Evolutionary conservation across 108 stramenopile species (phyloP), one percentile per base, ranked within the genome.

Genomic region (Fragilaria radians): DNA sequence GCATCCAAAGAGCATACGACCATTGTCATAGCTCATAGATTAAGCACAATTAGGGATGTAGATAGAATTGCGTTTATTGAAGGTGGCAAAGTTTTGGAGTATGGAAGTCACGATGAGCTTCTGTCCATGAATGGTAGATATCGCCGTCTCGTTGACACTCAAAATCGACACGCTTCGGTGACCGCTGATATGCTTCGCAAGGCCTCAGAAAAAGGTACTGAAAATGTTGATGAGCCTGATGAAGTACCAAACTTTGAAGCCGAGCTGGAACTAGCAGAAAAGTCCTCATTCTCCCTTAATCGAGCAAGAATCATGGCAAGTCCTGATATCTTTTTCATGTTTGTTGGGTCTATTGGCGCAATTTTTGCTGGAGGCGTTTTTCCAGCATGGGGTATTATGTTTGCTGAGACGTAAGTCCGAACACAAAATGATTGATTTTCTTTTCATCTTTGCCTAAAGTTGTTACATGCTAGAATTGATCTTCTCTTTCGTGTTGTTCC

Each of bases 1-100:
- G 67, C 56, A 19, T 65, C 66, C 24, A 63, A 62, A 1, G 58
- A 72, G 32, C 80, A 80, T 26, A 91, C 94, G 7, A 74, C 72
- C 19, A 73, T 95, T 54, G 74, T 93, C 1, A 89, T 95, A 65
- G 91, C 94, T 5, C 94, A 95, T 61, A 69, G 90, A 5, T 65
- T 91, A 31, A 73, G 77, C n/a, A 95, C 95, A 4, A 81, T 96
- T 32, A 68, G 82, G 23, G 82, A 84, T 45, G 79, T 80, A 46
- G 88, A 89, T 57, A 74, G 80, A 1, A 89, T 89, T 52, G 88
- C 80, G 21, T 72, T 82, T 51, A 74, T 89, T 59, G 76, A 67
- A 17, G 76, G 71, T 28, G 88, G 88, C 3, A 70, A 66, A 32
- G 66, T 89, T 17, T 57, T 71, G 36, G 88, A 89, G 53, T 72